These are phyloP conservation scores for Trypanosoma grayi DNA, from an alignment of 208 protist species.

Conservation along the genomic window DNA sequence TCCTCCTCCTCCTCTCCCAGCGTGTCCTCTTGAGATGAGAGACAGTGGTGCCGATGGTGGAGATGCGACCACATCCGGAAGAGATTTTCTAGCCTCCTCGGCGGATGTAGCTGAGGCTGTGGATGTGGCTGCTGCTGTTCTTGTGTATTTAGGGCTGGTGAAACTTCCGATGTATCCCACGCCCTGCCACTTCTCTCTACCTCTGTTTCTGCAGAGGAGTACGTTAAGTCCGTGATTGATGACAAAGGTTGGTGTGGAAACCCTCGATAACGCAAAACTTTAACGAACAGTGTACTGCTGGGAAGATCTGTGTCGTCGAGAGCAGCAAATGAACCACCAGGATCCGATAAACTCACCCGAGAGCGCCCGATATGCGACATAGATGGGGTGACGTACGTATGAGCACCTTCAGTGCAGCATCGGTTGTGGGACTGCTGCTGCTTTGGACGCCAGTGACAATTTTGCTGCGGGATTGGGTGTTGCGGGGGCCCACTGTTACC, in stretches of 20 bases:
- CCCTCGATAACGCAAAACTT: not conserved
- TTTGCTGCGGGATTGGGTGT: no score
- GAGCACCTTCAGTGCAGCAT: no score
- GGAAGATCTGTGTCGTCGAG: slow-evolving; percentile 13
- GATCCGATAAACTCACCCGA: not conserved
- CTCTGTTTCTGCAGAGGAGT: not conserved
- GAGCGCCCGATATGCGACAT: not conserved
- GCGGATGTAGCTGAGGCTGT: not conserved
- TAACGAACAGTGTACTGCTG: slow-evolving; percentile 22
- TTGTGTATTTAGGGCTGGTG: not conserved
- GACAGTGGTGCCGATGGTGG: slow-evolving; percentile 13
- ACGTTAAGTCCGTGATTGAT: not conserved
- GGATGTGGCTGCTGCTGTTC: not conserved
- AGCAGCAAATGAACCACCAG: not conserved
- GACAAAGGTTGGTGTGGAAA: no score
- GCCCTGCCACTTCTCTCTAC: not conserved
- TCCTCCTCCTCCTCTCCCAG: no score
- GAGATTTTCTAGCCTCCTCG: no score
- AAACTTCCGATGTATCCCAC: not conserved
- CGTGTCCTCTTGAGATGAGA: no score
- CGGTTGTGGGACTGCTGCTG: no score
- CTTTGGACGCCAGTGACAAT: no score
- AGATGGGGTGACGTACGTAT: no score
- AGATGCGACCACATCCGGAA: slow-evolving; percentile 5
- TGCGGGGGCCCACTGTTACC: no score